A percentile compares a stretch with the other conserved stretches of the same genome.
These are phyloP conservation scores for Pythium oligandrum DNA, from an alignment of 352 stramenopile genomes.

Conservation along the genomic window DNA sequence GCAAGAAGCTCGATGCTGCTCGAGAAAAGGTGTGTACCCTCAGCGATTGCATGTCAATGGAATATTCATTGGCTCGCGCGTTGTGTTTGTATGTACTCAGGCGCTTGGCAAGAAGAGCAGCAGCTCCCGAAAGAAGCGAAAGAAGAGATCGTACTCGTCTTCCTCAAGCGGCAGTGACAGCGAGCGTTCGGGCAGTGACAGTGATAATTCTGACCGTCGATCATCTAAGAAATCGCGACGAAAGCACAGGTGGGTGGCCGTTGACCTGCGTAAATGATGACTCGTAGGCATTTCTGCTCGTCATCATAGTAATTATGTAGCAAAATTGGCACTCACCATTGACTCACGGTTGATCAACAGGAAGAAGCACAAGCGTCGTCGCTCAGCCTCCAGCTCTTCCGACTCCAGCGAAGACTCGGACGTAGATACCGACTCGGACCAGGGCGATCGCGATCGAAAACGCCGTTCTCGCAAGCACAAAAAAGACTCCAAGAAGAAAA, in stretches of 20 bases:
- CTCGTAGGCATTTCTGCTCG: too few species aligned
- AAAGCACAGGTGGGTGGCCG: slow-evolving; percentile 64
- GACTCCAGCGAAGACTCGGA: slow-evolving; percentile 26
- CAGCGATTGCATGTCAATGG: too few species aligned
- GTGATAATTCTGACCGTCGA: slow-evolving; percentile 37
- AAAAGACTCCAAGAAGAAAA: slow-evolving; percentile 45
- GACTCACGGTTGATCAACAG: slow-evolving; percentile 11
- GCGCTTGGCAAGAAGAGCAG: slow-evolving; percentile 54
- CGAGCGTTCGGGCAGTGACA: slow-evolving; percentile 23
- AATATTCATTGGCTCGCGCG: too few species aligned
- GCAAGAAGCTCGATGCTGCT: slow-evolving; percentile 89
- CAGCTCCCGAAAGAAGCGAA: slow-evolving; percentile 72
- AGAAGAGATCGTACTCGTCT: slow-evolving; percentile 61
- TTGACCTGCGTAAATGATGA: background rate
- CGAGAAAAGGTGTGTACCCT: slow-evolving; percentile 66
- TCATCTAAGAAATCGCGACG: slow-evolving; percentile 55
- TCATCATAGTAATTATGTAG: too few species aligned
- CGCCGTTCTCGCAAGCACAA: slow-evolving; percentile 25
- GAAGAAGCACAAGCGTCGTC: slow-evolving; percentile 57
- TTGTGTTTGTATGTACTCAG: slow-evolving; percentile 16
- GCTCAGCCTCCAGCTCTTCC: slow-evolving; percentile 39
- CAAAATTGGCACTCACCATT: too few species aligned
- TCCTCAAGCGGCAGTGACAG: slow-evolving; percentile 39
- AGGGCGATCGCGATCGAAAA: slow-evolving; percentile 12
- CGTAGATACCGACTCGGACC: slow-evolving; percentile 12